Base-by-base conservation (phyloP, 805 yeast species). In the Teunomyces atbi region DNA sequence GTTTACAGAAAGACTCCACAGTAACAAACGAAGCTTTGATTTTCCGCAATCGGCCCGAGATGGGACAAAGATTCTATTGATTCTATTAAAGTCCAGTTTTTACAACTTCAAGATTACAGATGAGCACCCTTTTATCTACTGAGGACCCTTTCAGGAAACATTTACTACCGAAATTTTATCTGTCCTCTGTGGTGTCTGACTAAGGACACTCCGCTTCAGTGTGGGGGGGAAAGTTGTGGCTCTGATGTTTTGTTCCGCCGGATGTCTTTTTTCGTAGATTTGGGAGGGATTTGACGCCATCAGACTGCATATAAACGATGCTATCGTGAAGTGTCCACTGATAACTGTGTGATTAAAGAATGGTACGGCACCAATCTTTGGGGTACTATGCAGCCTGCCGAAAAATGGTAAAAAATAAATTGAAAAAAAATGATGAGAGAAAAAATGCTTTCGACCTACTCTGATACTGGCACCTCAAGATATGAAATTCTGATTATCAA, bases 321-420 rank as follows among this genome's bases (percentile, higher is more conserved):
- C 19, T 36, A 36, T 36, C 28, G 13, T 16, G 18, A 20, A n/a
- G n/a, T 19, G 11, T 16, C 41, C 16, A 33, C 33, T 18, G 41
- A 30, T 36, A 18, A 26, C 45, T 18, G 30, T 34, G 29, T 21
- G 19, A 32, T 19, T 27, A 32, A 38, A 37, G 16, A 11, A 38
- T 46, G 47, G 20, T 38, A 21, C 47, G 41, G 41, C 42, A 43
- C 30, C 45, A 45, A 30, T 29, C 35, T 11, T 27, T 15, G 28
- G 19, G 40, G 41, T 15, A 18, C 33, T 18, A 30, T 26, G 42
- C 42, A 27, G 41, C 8, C 36, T 29, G 27, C 33, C 20, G 42
- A 41, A 46, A 37, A 46, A 20, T 26, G 6, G 15, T 21, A 36
- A 36, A 36, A 36, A 36, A n/a, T 36, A 36, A 21, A n/a, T 21